These are phyloP conservation scores for Marasmius oreades DNA, from an alignment of 1,284 basidiomycete genomes.

Conservation along the genomic window DNA sequence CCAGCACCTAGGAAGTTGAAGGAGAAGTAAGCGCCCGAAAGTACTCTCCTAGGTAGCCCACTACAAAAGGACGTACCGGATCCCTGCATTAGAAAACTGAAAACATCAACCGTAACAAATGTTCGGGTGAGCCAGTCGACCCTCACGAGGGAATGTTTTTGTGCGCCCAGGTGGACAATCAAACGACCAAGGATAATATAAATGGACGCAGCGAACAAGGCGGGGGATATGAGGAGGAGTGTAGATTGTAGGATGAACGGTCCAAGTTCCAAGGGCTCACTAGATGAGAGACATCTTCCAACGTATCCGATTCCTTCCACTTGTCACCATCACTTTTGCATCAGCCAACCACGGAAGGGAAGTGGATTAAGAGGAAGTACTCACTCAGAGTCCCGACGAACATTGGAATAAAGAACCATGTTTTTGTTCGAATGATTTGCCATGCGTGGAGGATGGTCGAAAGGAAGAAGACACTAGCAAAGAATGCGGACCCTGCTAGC, in stretches of 20 bases:
- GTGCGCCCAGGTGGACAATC: not conserved
- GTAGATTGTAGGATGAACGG: constrained; percentile 8
- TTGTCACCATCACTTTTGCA: not conserved
- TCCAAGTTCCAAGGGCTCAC: too few relatives aligned
- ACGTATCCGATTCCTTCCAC: not conserved
- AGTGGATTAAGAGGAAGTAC: not conserved
- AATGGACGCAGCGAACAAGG: constrained; percentile 8
- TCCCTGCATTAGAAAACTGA: constrained; percentile 4
- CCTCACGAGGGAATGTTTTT: constrained; percentile 5
- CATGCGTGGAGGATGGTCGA: not conserved
- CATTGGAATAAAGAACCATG: constrained; percentile 10
- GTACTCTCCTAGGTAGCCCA: too few relatives aligned
- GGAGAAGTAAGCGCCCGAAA: too few relatives aligned
- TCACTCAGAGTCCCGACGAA: not conserved
- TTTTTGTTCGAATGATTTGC: not conserved
- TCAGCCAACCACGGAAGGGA: not conserved
- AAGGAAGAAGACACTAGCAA: not conserved
- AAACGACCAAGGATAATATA: constrained; percentile 8
- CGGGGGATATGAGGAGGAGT: constrained; percentile 2
- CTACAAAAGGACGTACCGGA: not conserved
- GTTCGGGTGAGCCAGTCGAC: constrained; percentile 4
- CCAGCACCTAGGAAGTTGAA: too few relatives aligned
- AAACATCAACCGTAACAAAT: constrained; percentile 8
- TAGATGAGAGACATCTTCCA: too few relatives aligned
- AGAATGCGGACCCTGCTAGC: not conserved